Percentiles rank a stretch among this genome's conserved stretches.
Conservation (phyloP, 208 protist genomes). For the Jaenimonas drosophilae region DNA sequence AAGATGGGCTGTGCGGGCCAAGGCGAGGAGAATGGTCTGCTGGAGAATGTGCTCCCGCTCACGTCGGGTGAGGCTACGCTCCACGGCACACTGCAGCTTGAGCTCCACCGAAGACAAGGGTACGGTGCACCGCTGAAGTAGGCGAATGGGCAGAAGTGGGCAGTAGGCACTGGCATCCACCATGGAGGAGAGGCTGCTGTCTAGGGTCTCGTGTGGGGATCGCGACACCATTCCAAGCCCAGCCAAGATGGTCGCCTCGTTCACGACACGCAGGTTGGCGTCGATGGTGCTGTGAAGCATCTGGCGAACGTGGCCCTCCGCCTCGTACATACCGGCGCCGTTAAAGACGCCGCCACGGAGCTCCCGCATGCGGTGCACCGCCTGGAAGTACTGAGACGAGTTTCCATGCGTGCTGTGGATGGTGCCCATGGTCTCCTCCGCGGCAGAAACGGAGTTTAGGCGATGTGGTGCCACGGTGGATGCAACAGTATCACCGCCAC, state of each 20-base stretch:
- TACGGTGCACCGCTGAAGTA: constrained; percentile 4
- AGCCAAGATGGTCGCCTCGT: too few species aligned
- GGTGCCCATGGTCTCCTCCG: not conserved
- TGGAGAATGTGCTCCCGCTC: constrained; percentile 42
- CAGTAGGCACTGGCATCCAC: too few species aligned
- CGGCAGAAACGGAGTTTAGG: too few species aligned
- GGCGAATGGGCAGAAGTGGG: too few species aligned
- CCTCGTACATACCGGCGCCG: not conserved
- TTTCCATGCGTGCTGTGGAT: not conserved
- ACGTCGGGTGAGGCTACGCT: constrained; percentile 33
- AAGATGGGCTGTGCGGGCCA: constrained; percentile 13
- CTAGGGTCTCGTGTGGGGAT: too few species aligned
- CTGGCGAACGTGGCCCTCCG: not conserved
- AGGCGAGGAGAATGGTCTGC: constrained; percentile 21
- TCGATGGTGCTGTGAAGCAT: not conserved
- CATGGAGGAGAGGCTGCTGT: too few species aligned
- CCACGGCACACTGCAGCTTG: constrained; percentile 23
- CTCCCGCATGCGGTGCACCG: constrained; percentile 14
- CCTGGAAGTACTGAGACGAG: constrained; percentile 8
- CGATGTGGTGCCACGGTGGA: not conserved
- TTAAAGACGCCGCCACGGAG: constrained; percentile 1
- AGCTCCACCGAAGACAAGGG: constrained; percentile 8
- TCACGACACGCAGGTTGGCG: too few species aligned
- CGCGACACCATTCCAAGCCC: too few species aligned
- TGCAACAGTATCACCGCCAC: not conserved